Evolutionary conservation across 805 yeast genomes (phyloP), one percentile per base, ranked within the genome.

Genomic region (Wilhelminamyces savonicus): DNA sequence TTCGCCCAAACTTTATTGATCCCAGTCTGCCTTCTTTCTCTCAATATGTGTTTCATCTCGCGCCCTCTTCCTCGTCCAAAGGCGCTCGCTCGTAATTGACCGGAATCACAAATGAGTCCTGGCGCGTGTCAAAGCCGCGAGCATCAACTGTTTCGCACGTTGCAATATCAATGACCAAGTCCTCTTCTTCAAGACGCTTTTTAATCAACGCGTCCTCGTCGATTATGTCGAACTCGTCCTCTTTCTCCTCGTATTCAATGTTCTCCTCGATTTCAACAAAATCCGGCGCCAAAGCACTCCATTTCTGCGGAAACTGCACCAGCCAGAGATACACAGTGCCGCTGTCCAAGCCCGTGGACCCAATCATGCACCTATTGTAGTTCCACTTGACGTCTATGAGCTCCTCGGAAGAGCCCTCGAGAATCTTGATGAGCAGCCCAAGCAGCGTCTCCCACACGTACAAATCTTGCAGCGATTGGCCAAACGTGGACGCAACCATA

Each of bases 281-380:
- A 53, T 90, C 97, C 1, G 97, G 97, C 0, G 97, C 97, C 44
- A 88, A 62, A 1, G 97, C 94, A 54, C 94, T 82, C 97, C 97
- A 88, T 56, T 84, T 82, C 45, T 87, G 96, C 1, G 95, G 94
- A 13, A 83, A 74, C 23, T 73, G 72, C 7, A 84, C 71, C 28
- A 81, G 73, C 96, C 97, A 90, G 23, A 82, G 50, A 48, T 83
- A 87, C 2, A 88, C 71, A 22, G 76, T 66, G 1, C 97, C 97
- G 19, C 83, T 66, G 47, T 88, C 97, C 31, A 84, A 59, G 0
- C 97, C 96, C 17, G 84, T 82, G 12, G 94, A 82, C 7, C 81
- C 82, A 20, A 90, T 76, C 37, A 73, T 62, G 53, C 95, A 85
- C 31, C 74, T 66, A 28, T 74, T 62, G 34, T 74, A 77, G 52